Percentiles rank a stretch among this genome's conserved stretches.
Conservation (phyloP, 1,284 basidiomycete species). For the Leccinum pachyderme region DNA sequence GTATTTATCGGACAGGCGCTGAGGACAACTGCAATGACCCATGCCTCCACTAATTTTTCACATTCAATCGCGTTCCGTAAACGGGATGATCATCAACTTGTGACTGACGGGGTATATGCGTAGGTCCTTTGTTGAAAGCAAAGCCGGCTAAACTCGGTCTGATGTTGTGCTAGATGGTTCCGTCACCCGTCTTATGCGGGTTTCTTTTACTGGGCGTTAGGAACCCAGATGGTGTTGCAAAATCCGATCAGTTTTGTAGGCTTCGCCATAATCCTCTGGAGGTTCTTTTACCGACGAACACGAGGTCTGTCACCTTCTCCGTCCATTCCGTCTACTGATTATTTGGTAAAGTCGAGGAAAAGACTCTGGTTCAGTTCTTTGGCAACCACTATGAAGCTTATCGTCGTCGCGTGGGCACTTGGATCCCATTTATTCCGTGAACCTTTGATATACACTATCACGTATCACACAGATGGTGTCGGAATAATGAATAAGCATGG, state of each 20-base stretch:
- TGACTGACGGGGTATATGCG: conserved; percentile 86
- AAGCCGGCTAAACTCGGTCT: conserved; percentile 1
- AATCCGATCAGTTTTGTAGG: conserved; percentile 77
- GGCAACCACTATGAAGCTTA: conserved; percentile 77
- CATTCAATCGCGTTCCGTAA: conserved; percentile 82
- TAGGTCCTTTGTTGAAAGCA: conserved; percentile 38
- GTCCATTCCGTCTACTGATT: conserved; percentile 6
- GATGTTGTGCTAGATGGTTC: conserved; percentile 58
- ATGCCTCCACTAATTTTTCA: conserved; percentile 91
- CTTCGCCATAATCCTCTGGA: conserved; percentile 69
- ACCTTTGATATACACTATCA: conserved; percentile 22
- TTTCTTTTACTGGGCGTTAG: conserved; percentile 97
- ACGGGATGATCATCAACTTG: conserved; percentile 71
- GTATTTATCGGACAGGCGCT: conserved; percentile 74
- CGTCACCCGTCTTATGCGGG: conserved; percentile 97
- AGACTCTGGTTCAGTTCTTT: conserved; percentile 74
- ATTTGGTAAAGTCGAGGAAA: conserved; percentile 64
- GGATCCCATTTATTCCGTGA: conserved; percentile 68
- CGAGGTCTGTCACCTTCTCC: conserved; percentile 52
- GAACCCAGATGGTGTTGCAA: conserved; percentile 90
- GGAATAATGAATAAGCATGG: conserved; percentile 18
- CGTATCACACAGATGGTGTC: conserved; percentile 1
- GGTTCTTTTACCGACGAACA: conserved; percentile 86
- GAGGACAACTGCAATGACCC: conserved; percentile 92
- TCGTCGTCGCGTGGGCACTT: conserved; percentile 63